Evolutionary conservation across 2,329 filamentous ascomycete genomes (phyloP).

Genomic region (Parastagonospora avenae): DNA sequence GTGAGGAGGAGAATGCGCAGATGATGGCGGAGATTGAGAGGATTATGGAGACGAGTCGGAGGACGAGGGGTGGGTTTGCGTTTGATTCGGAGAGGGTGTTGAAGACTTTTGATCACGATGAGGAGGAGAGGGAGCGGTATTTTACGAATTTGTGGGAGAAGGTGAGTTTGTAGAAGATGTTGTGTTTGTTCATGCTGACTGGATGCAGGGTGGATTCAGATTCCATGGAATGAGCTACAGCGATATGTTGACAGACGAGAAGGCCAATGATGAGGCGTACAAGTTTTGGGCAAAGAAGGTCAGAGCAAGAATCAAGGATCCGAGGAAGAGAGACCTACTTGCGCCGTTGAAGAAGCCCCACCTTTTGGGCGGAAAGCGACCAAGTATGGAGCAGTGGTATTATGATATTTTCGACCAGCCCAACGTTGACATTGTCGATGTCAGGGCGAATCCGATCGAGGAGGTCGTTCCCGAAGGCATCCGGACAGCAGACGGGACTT

Average conservation of each 20-base stretch:
- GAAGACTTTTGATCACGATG: slow-evolving; percentile 52
- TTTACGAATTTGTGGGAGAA: slow-evolving; percentile 45
- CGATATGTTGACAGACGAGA: slow-evolving; percentile 34
- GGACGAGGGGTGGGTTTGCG: slow-evolving; percentile 3
- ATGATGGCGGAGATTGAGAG: slow-evolving; percentile 31
- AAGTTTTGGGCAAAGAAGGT: slow-evolving; percentile 49
- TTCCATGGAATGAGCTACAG: slow-evolving; percentile 10
- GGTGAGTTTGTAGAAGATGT: slow-evolving; percentile 19
- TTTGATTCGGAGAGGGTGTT: slow-evolving; percentile 44
- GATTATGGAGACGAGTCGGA: slow-evolving; percentile 25
- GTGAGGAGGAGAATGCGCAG: slow-evolving; percentile 8
- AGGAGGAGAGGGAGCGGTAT: slow-evolving; percentile 45
- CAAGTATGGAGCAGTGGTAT: slow-evolving; percentile 48
- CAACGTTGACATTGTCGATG: slow-evolving; percentile 46
- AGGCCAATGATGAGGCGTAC: slow-evolving; percentile 47
- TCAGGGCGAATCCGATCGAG: slow-evolving; percentile 37
- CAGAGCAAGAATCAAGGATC: slow-evolving; percentile 43
- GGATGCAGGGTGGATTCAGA: slow-evolving; percentile 14
- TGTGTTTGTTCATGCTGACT: not conserved
- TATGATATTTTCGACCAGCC: slow-evolving; percentile 48
- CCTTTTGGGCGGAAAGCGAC: slow-evolving; percentile 47
- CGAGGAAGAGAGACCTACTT: slow-evolving; percentile 46
- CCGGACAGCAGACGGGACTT: slow-evolving; percentile 35
- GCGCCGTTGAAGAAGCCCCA: slow-evolving; percentile 47
- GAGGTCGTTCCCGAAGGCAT: slow-evolving; percentile 39